These are phyloP conservation scores for Plasmodium malariae DNA, from an alignment of 169 alveolate species.

Conservation along the genomic window DNA sequence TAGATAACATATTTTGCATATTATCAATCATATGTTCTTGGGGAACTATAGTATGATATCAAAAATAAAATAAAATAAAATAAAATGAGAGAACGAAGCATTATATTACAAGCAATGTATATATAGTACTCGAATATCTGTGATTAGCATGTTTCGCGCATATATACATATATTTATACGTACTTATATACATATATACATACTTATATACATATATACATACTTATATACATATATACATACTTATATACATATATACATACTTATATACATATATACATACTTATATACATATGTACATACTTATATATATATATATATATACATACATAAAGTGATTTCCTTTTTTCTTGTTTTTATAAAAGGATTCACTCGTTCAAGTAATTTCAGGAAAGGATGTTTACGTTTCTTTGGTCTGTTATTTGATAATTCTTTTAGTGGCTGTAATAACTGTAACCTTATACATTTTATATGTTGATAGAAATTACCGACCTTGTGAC, in stretches of 20 bases:
- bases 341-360: slow-evolving; percentile 13
- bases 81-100: background rate
- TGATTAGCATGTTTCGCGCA: background rate
- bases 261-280: no score
- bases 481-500: slow-evolving; percentile 61
- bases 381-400: slow-evolving; percentile 36
- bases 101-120: background rate
- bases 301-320: no score
- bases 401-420: slow-evolving; percentile 41
- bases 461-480: slow-evolving; percentile 33
- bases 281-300: no score
- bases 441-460: slow-evolving; percentile 7
- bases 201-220: no score
- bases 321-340: background rate
- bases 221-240: no score
- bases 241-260: no score
- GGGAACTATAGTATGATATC: slow-evolving; percentile 60
- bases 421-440: slow-evolving; percentile 13
- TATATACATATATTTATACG: background rate
- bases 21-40: slow-evolving; percentile 70
- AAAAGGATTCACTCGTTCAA: slow-evolving; percentile 57
- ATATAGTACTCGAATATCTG: background rate
- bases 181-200: no score
- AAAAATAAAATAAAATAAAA: no score
- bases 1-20: slow-evolving; percentile 68